Evolutionary conservation across 2,329 filamentous ascomycete genomes (phyloP).

Genomic region (Pseudogymnoascus sp.): DNA sequence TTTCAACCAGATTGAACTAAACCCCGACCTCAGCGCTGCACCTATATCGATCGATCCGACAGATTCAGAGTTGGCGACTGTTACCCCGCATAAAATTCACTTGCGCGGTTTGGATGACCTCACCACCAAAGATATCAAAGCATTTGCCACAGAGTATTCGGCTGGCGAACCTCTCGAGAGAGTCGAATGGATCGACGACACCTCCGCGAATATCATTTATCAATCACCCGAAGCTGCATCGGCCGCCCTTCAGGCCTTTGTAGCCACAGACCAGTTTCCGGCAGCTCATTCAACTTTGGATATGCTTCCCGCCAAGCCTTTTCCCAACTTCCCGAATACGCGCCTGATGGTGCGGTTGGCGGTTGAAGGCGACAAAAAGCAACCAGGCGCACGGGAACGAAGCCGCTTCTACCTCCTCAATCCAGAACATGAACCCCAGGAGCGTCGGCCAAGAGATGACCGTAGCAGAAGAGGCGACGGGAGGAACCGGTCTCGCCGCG

Average conservation of each 20-base stretch:
- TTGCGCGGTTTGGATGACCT: conserved; percentile 74
- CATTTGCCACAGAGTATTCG: conserved; percentile 63
- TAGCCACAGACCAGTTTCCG: conserved; percentile 43
- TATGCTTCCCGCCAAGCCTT: conserved; percentile 58
- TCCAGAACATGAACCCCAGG: conserved; percentile 77
- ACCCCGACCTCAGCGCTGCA: background rate
- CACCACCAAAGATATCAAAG: conserved; percentile 69
- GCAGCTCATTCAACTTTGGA: conserved; percentile 39
- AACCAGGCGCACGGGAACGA: conserved; percentile 63
- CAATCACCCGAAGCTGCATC: conserved; percentile 42
- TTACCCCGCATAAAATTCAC: conserved; percentile 61
- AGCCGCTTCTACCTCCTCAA: conserved; percentile 91
- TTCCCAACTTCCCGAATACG: conserved; percentile 59
- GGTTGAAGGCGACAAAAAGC: conserved; percentile 69
- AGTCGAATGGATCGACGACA: conserved; percentile 94
- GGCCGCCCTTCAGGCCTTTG: conserved; percentile 47
- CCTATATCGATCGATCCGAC: conserved; percentile 1
- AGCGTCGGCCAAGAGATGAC: conserved; percentile 52
- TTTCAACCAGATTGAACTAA: background rate
- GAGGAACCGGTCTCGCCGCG: conserved; percentile 30
- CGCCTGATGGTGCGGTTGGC: conserved; percentile 66
- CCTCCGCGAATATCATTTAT: conserved; percentile 80
- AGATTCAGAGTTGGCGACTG: background rate
- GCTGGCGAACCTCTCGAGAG: conserved; percentile 44
- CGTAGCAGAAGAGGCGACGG: conserved; percentile 32